Conservation (phyloP, 202 grass and related monocot genomes). For the Zizania palustris region DNA sequence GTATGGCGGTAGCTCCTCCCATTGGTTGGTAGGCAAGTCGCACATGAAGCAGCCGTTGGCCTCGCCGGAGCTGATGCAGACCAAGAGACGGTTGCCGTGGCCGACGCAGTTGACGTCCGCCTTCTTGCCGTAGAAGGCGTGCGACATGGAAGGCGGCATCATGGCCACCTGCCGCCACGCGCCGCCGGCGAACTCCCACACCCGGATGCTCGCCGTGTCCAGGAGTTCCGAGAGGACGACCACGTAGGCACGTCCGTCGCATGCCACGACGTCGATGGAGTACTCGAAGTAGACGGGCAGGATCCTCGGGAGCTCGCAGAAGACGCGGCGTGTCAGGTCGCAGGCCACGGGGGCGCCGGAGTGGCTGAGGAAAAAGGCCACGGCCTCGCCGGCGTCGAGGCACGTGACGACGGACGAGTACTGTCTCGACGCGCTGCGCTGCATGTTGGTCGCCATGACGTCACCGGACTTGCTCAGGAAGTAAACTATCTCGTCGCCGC, state of each 20-base stretch:
- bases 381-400: constrained; percentile 34
- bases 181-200: constrained; percentile 61
- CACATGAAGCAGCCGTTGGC: constrained; percentile 65
- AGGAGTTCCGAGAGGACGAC: constrained; percentile 84
- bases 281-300: constrained; percentile 63
- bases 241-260: constrained; percentile 46
- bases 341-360: constrained; percentile 64
- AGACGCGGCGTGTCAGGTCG: constrained; percentile 50
- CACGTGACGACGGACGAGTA: constrained; percentile 56
- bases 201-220: constrained; percentile 59
- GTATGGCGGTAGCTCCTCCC: constrained; percentile 63
- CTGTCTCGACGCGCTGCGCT: constrained; percentile 57
- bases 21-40: constrained; percentile 54
- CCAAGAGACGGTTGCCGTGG: constrained; percentile 54
- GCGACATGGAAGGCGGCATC: constrained; percentile 82
- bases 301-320: constrained; percentile 63
- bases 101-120: constrained; percentile 84
- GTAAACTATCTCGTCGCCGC: constrained; percentile 52
- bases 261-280: constrained; percentile 81
- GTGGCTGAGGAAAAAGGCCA: constrained; percentile 68
- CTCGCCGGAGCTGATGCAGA: constrained; percentile 64
- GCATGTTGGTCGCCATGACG: constrained; percentile 68
- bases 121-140: constrained; percentile 60
- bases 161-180: constrained; percentile 69
- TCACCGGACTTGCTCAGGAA: constrained; percentile 82